Base-by-base conservation (phyloP, 2,329 filamentous ascomycete genomes). In the Colletotrichum euphorbiae region DNA sequence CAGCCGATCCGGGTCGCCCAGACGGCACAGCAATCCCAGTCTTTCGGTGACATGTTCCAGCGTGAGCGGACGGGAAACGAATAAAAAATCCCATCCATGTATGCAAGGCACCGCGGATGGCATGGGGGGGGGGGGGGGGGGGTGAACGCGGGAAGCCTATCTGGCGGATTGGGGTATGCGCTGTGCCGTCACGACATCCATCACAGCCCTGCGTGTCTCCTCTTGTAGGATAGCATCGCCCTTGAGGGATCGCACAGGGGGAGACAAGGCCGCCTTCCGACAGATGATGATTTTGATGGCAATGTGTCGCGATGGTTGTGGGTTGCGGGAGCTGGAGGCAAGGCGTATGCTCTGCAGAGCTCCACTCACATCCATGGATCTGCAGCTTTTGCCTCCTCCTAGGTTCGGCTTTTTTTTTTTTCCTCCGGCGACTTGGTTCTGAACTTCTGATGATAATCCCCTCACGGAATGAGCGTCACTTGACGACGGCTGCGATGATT, bases 71-170 rank as follows among this genome's bases (percentile, higher is more conserved):
- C 56, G 66, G 61, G 38, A 66, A 33, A 50, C 69, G 58, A 52
- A 51, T 52, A 21, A 42, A 38, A 62, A 46, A 42, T 28, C 13
- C 48, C 52, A 67, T 54, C 45, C 15, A 46, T 28, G 24, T 45
- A 67, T 69, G 67, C 67, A 69, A 69, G 67, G 67, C 64, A 68
- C 67, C 67, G 64, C 52, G 52, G 45, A 24, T 50, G 43, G 58
- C 51, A 62, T 46, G 45, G 67, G 58, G 8, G 45, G 46, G 9
- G 51, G 54, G 12, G 40, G 45, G 67, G 58, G 8, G 45, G 46
- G 9, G 51, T 46, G 12, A 51, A 55, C 61, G 54, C 56, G 62
- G 56, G 62, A 68, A 67, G 67, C 62, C 67, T 62, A 67, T 45
- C 43, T 61, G 52, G 28, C 62, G 33, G 43, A 46, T 51, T 52